These are phyloP conservation scores for Coniosporium uncinatum DNA, from an alignment of 2,329 filamentous ascomycete species.

Conservation along the genomic window DNA sequence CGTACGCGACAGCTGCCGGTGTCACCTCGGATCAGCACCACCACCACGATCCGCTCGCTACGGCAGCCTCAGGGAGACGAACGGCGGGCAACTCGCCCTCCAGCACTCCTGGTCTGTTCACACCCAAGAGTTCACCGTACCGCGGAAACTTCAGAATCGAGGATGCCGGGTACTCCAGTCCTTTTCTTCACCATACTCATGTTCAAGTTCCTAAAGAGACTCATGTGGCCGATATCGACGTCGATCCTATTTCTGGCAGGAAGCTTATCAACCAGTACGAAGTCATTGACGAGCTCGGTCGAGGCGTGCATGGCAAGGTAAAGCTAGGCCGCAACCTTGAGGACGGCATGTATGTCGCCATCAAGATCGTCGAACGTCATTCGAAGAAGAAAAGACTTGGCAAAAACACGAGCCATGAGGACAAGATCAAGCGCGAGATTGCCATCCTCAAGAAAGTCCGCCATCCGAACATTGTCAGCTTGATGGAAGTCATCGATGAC, in stretches of 20 bases:
- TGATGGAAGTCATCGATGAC: conserved; percentile 97
- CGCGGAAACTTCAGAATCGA: neutral
- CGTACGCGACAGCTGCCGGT: conserved; percentile 29
- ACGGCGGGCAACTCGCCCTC: conserved; percentile 39
- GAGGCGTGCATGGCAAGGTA: conserved; percentile 96
- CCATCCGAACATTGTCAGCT: conserved; percentile 92
- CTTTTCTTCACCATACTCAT: conserved; percentile 42
- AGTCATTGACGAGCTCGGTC: conserved; percentile 92
- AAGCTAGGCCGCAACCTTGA: conserved; percentile 79
- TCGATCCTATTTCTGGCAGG: conserved; percentile 82
- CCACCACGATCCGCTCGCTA: conserved; percentile 18
- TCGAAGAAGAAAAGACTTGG: conserved; percentile 93
- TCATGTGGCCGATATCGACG: conserved; percentile 86
- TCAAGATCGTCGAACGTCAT: conserved; percentile 97
- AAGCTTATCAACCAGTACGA: conserved; percentile 99
- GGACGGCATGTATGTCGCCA: conserved; percentile 71
- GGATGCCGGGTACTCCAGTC: conserved; percentile 31
- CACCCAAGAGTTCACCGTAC: conserved; percentile 15
- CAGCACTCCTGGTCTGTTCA: conserved; percentile 41
- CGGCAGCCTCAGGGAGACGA: conserved; percentile 28
- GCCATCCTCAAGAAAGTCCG: conserved; percentile 98
- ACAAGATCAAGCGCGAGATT: conserved; percentile 92
- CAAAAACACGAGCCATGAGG: conserved; percentile 60
- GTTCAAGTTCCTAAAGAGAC: conserved; percentile 53
- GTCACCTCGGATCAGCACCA: conserved; percentile 25